Conservation (phyloP, 257 asterid genomes). For the Voacanga thouarsii region DNA sequence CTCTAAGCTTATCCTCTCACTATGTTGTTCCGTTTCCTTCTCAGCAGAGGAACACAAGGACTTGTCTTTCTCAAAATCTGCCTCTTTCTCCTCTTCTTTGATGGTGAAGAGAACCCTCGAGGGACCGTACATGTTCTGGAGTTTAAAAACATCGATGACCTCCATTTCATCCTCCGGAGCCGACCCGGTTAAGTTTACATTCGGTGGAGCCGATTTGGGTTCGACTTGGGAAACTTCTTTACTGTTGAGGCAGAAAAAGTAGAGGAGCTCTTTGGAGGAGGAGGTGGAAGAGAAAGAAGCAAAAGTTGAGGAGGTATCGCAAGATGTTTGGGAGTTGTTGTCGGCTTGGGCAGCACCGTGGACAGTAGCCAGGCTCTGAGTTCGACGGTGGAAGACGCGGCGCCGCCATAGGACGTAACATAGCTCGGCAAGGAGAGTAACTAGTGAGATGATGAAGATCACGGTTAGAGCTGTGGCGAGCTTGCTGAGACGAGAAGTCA, state of each 20-base stretch:
- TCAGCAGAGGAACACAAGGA: slow-evolving; percentile 21
- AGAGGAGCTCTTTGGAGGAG: slow-evolving; percentile 49
- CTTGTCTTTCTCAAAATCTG: slow-evolving; percentile 36
- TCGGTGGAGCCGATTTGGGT: slow-evolving; percentile 23
- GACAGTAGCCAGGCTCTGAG: background rate
- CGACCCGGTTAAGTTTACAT: background rate
- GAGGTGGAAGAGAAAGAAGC: slow-evolving; percentile 17
- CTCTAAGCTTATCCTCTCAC: slow-evolving; percentile 26
- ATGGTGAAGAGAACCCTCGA: slow-evolving; percentile 57
- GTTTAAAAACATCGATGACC: slow-evolving; percentile 53
- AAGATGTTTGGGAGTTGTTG: slow-evolving; percentile 4
- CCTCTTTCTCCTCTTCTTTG: slow-evolving; percentile 59
- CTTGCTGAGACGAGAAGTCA: slow-evolving; percentile 41
- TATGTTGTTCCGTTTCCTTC: no score
- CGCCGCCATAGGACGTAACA: slow-evolving; percentile 55
- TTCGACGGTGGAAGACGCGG: slow-evolving; percentile 41
- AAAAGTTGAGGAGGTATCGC: background rate
- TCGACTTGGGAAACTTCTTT: slow-evolving; percentile 25
- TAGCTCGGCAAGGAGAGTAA: slow-evolving; percentile 39
- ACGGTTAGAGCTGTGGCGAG: slow-evolving; percentile 40
- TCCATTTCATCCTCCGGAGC: slow-evolving; percentile 28
- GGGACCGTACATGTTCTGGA: slow-evolving; percentile 51
- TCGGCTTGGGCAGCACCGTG: background rate
- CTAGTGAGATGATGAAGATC: slow-evolving; percentile 41
- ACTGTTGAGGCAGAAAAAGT: slow-evolving; percentile 41